Evolutionary conservation across 805 yeast genomes (phyloP).

Genomic region (Barnettozyma sucrosica): DNA sequence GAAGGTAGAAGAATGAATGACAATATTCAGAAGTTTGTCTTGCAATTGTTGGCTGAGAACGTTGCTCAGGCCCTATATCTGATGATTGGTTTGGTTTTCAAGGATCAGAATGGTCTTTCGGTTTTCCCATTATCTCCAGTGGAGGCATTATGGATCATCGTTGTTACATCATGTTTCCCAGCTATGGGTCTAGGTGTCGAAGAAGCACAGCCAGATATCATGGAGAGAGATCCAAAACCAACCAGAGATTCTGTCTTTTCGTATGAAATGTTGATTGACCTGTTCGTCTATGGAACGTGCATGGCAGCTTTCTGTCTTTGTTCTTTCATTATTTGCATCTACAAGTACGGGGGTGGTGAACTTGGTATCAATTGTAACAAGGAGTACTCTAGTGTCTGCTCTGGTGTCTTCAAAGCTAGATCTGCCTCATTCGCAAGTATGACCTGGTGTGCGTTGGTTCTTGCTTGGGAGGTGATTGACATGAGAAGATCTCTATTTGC

Average conservation of each 20-base stretch:
- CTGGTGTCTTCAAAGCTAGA: conserved; percentile 65
- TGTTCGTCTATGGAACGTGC: conserved; percentile 62
- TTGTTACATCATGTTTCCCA: conserved; percentile 75
- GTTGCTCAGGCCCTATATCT: conserved; percentile 65
- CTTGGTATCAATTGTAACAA: conserved; percentile 66
- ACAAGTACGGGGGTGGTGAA: conserved; percentile 58
- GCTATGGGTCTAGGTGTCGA: conserved; percentile 80
- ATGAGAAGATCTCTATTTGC: conserved; percentile 60
- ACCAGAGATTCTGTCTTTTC: conserved; percentile 53
- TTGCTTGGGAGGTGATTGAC: conserved; percentile 82
- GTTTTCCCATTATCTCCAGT: conserved; percentile 82
- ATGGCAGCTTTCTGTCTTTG: conserved; percentile 68
- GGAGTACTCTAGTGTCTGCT: conserved; percentile 41
- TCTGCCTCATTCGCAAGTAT: conserved; percentile 64
- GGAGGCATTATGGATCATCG: conserved; percentile 75
- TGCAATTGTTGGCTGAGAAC: conserved; percentile 67
- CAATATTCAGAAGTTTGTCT: conserved; percentile 71
- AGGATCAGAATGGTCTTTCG: conserved; percentile 54
- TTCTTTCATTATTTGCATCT: conserved; percentile 60
- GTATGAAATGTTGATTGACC: conserved; percentile 60
- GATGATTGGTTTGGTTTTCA: conserved; percentile 68
- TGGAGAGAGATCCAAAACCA: conserved; percentile 60
- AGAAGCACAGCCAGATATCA: conserved; percentile 54
- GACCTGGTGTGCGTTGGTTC: conserved; percentile 79
- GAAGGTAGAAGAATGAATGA: conserved; percentile 79